These are phyloP conservation scores for Balamuthia mandrillaris DNA, from an alignment of 208 protist genomes.

Conservation along the genomic window DNA sequence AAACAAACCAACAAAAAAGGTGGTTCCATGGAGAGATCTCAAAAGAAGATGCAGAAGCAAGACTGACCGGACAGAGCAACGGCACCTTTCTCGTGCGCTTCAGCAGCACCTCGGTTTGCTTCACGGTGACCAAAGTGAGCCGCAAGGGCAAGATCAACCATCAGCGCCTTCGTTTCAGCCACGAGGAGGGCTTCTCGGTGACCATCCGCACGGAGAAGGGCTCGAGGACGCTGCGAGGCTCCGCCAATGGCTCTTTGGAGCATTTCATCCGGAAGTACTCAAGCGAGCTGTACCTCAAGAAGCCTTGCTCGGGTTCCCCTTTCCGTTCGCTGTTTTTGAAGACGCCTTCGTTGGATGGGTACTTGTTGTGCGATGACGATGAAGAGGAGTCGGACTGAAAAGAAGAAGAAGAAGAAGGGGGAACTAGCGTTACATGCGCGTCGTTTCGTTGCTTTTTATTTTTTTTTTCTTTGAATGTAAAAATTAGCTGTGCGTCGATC, in stretches of 20 bases:
- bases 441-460: no score
- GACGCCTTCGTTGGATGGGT: neutral
- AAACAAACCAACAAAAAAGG: no score
- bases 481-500: no score
- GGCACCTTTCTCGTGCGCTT: conserved; percentile 60
- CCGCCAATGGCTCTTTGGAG: neutral
- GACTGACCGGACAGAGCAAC: conserved; percentile 44
- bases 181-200: conserved; percentile 1
- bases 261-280: neutral
- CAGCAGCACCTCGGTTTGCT: conserved; percentile 36
- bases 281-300: conserved; percentile 17
- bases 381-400: no score
- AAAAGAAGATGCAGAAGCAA: conserved; percentile 39
- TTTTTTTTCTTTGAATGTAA: no score
- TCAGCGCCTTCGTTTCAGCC: conserved; percentile 48
- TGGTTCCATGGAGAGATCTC: conserved; percentile 69
- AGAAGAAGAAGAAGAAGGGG: no score
- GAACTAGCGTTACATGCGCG: no score
- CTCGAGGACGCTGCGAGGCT: neutral
- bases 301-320: neutral
- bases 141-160: conserved; percentile 52
- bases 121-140: conserved; percentile 58
- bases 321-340: conserved; percentile 19
- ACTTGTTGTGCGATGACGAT: neutral
- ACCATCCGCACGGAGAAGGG: neutral